Conservation (phyloP, 2,329 filamentous ascomycete species). For the Phoma herbarum region DNA sequence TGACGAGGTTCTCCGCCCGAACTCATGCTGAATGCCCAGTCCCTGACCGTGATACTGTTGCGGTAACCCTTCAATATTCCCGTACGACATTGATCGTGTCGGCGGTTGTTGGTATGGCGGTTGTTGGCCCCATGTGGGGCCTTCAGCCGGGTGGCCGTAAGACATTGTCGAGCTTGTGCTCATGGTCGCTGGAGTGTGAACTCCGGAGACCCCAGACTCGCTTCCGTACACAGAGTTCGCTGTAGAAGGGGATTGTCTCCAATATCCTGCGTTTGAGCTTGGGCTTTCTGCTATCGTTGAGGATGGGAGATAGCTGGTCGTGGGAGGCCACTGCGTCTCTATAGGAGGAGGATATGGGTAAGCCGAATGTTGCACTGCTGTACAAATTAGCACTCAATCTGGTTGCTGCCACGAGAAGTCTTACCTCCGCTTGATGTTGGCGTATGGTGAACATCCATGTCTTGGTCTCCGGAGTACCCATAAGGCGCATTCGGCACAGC, state of each 20-base stretch:
- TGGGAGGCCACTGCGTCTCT: slow-evolving; percentile 49
- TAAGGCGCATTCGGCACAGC: slow-evolving; percentile 32
- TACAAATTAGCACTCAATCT: slow-evolving; percentile 24
- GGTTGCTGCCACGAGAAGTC: slow-evolving; percentile 6
- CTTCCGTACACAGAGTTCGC: slow-evolving; percentile 48
- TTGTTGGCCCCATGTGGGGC: slow-evolving; percentile 40
- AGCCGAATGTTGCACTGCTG: slow-evolving; percentile 44
- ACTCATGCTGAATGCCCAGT: slow-evolving; percentile 46
- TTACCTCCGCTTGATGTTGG: slow-evolving; percentile 41
- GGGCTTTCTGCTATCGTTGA: slow-evolving; percentile 48
- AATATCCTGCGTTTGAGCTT: slow-evolving; percentile 43
- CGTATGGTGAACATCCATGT: slow-evolving; percentile 39
- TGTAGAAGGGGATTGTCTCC: slow-evolving; percentile 48
- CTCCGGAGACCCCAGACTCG: slow-evolving; percentile 48
- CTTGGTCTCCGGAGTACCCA: slow-evolving; percentile 38
- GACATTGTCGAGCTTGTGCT: slow-evolving; percentile 49
- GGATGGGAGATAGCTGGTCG: slow-evolving; percentile 44
- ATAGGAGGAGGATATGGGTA: slow-evolving; percentile 48
- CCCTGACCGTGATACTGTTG: slow-evolving; percentile 44
- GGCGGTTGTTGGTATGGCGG: slow-evolving; percentile 45
- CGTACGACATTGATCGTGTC: slow-evolving; percentile 52
- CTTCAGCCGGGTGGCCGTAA: slow-evolving; percentile 41
- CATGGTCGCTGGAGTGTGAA: slow-evolving; percentile 48
- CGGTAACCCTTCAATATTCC: slow-evolving; percentile 49
- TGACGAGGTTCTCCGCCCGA: slow-evolving; percentile 43